These are phyloP conservation scores for Phytophthora tentaculata DNA, from an alignment of 352 stramenopile genomes.

Conservation along the genomic window DNA sequence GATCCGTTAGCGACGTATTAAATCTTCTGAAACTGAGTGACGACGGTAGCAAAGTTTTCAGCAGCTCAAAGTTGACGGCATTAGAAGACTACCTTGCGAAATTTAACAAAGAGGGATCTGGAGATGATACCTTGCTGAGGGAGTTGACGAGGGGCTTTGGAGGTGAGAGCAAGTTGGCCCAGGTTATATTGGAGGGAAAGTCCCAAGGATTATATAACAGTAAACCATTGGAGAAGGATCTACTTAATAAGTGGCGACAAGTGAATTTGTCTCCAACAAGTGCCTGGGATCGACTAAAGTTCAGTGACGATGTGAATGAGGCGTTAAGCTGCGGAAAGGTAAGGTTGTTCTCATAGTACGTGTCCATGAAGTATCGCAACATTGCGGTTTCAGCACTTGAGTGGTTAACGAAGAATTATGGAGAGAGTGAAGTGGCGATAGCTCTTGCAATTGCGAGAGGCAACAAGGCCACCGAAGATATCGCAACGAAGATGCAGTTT, in stretches of 20 bases:
- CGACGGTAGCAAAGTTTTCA: not conserved
- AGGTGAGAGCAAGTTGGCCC: not conserved
- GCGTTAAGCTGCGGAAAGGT: not conserved
- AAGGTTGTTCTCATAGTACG: not conserved
- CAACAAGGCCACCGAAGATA: too few species aligned
- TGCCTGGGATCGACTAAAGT: not conserved
- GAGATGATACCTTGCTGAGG: constrained; percentile 2
- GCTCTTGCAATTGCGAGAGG: not conserved
- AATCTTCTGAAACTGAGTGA: not conserved
- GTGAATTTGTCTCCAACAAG: not conserved
- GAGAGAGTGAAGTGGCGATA: not conserved
- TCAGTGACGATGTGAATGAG: not conserved
- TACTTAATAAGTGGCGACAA: not conserved
- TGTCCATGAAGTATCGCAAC: not conserved
- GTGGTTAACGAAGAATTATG: not conserved
- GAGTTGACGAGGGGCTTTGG: constrained; percentile 8
- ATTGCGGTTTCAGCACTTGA: not conserved
- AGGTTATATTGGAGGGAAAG: not conserved
- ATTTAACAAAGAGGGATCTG: not conserved
- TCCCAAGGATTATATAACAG: not conserved
- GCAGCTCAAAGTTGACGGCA: not conserved
- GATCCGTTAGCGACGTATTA: not conserved
- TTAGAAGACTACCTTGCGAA: constrained; percentile 3
- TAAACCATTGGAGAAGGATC: not conserved
- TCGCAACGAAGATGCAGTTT: not conserved